Evolutionary conservation across 2,329 filamentous ascomycete genomes (phyloP).

Genomic region (Phialocephala sp.): DNA sequence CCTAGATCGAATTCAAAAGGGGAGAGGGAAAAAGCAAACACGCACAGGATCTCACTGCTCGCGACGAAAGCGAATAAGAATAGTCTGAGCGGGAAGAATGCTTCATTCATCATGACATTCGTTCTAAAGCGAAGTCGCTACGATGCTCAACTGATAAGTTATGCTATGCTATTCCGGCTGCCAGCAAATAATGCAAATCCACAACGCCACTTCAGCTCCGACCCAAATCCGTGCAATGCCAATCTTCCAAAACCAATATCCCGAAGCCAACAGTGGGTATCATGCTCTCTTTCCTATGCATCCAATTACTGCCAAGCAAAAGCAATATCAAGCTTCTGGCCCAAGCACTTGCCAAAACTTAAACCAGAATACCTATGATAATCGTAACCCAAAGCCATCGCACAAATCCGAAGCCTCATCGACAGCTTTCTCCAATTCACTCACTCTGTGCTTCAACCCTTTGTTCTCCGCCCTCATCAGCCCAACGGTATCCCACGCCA

Average conservation of each 20-base stretch:
- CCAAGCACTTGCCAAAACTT: background rate
- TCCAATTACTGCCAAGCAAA: background rate
- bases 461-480: slow-evolving; percentile 67
- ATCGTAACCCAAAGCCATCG: background rate
- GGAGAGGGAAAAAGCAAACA: too few species aligned
- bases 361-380: background rate
- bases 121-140: background rate
- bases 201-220: background rate
- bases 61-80: background rate
- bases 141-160: background rate
- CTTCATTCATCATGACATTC: background rate
- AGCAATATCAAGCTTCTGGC: background rate
- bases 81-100: background rate
- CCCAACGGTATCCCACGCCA: slow-evolving; percentile 70
- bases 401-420: slow-evolving; percentile 56
- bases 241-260: background rate
- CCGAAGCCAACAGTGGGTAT: slow-evolving; percentile 6
- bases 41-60: background rate
- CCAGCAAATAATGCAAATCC: background rate
- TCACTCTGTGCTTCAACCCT: slow-evolving; percentile 63
- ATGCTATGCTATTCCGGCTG: background rate
- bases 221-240: slow-evolving; percentile 5
- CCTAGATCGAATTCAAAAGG: too few species aligned
- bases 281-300: background rate
- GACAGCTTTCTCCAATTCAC: slow-evolving; percentile 63